Percentiles rank a stretch among this genome's conserved stretches.
Evolutionary conservation across 768 basidiomycete species (phyloP).

Genomic region (Tubosaeta sp.): DNA sequence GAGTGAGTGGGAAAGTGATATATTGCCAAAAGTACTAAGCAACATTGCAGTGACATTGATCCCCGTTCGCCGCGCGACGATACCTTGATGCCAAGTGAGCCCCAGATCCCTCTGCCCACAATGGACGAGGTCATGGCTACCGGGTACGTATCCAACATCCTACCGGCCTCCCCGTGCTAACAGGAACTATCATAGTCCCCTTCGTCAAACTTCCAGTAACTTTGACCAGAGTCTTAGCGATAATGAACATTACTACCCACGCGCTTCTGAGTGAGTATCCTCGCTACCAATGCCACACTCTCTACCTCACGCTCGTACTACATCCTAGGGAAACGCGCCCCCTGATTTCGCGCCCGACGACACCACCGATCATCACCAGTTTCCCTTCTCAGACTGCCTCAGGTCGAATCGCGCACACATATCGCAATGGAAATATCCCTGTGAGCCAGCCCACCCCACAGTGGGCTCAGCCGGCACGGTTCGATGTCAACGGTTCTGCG

Average conservation of each 20-base stretch:
- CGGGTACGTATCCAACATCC: conserved; percentile 10
- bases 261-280: conserved; percentile 24
- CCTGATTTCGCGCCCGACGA: conserved; percentile 39
- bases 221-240: conserved; percentile 18
- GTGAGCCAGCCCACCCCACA: conserved; percentile 28
- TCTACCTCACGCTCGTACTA: background rate
- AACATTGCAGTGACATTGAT: conserved; percentile 14
- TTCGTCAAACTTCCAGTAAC: conserved; percentile 11
- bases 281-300: no score
- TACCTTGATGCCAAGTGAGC: conserved; percentile 20
- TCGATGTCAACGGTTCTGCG: conserved; percentile 30
- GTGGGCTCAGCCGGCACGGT: conserved; percentile 23
- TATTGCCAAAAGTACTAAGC: background rate
- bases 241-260: conserved; percentile 7
- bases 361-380: conserved; percentile 26
- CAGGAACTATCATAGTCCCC: conserved; percentile 6
- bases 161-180: background rate
- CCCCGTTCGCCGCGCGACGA: conserved; percentile 34
- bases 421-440: conserved; percentile 14
- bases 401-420: conserved; percentile 22
- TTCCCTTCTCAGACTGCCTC: conserved; percentile 18
- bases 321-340: conserved; percentile 49
- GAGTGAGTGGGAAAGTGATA: conserved; percentile 20
- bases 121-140: conserved; percentile 33
- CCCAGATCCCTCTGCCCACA: conserved; percentile 29